Evolutionary conservation across 2,329 filamentous ascomycete genomes (phyloP), one percentile per base, ranked within the genome.

Genomic region (Pleochaeta shiraiana): DNA sequence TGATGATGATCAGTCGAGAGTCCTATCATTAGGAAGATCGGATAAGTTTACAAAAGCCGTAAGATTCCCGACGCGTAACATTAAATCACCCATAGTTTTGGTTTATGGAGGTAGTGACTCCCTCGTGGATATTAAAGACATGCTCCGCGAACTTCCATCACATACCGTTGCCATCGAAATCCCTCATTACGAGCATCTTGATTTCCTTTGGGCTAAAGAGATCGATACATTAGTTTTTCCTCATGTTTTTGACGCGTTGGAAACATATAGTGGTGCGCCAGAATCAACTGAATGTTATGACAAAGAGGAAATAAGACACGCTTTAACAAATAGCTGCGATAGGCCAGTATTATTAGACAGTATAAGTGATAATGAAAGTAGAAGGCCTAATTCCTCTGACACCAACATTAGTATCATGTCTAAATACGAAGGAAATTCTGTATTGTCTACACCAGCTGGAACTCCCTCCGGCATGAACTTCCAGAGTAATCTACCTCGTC

Each of bases 91-190:
- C 0, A 88, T 97, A 64, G 90, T 95, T 5, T 79, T 98, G 1
- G 83, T 98, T 6, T 97, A 97, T 70, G 93, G 93, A 21, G 93
- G 91, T 33, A 91, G 84, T 68, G 93, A 98, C 75, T 95, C 90
- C 63, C 77, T 98, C 31, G 90, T 98, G 1, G 91, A 97, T 72
- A 96, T 98, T 74, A 82, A 87, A 37, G 82, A 91, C 66, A 97
- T 97, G 92, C 78, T 95, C 64, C 86, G 84, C 72, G 90, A 95
- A 74, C 79, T 98, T 14, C 93, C 93, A 0, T 79, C 79, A 26
- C 88, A 89, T 73, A 97, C 93, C 0, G 80, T 92, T 1, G 90
- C 90, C 1, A 93, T 85, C 43, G 87, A 92, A 71, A 87, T 98
- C 50, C 83, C 87, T 0, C 90, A 95, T 72, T 98, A 95, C 74